Percentiles rank a stretch among this genome's conserved stretches.
Evolutionary conservation across 2,329 filamentous ascomycete species (phyloP).

Genomic region (Alternaria burnsii): DNA sequence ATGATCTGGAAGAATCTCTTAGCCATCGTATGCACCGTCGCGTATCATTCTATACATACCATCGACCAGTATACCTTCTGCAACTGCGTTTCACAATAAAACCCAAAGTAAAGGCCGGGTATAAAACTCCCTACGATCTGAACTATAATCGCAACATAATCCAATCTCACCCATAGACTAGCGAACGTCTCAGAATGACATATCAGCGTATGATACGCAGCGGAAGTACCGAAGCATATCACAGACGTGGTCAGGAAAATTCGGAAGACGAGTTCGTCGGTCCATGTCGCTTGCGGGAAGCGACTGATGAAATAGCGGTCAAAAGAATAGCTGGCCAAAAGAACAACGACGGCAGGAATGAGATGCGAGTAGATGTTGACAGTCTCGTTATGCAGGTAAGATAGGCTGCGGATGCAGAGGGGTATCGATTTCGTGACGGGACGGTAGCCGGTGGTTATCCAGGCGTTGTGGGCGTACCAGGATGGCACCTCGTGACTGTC

Average conservation of each 20-base stretch:
- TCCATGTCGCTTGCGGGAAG: conserved; percentile 19
- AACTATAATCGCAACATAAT: conserved; percentile 89
- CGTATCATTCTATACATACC: conserved; percentile 26
- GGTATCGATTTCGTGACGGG: conserved; percentile 66
- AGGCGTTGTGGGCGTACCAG: conserved; percentile 12
- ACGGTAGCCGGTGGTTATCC: conserved; percentile 68
- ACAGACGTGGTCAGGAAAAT: conserved; percentile 41
- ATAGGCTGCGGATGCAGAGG: conserved; percentile 63
- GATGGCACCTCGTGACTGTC: conserved; percentile 3
- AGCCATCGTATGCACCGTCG: not conserved
- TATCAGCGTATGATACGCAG: conserved; percentile 79
- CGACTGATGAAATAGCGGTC: conserved; percentile 13
- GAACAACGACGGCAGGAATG: conserved; percentile 37
- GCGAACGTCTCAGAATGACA: conserved; percentile 82
- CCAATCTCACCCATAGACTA: conserved; percentile 84
- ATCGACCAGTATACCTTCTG: conserved; percentile 53
- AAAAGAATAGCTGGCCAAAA: conserved; percentile 20
- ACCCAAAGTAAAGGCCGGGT: conserved; percentile 72
- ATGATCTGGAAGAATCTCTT: not conserved
- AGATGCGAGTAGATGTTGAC: conserved; percentile 75
- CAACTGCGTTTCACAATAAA: conserved; percentile 49
- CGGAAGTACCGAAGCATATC: conserved; percentile 52
- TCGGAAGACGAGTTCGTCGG: conserved; percentile 33
- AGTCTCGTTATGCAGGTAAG: conserved; percentile 70
- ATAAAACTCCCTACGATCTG: conserved; percentile 89